These are phyloP conservation scores for Mesembryanthemum crystallinum DNA, from an alignment of 148 eudicot genomes.

Conservation along the genomic window DNA sequence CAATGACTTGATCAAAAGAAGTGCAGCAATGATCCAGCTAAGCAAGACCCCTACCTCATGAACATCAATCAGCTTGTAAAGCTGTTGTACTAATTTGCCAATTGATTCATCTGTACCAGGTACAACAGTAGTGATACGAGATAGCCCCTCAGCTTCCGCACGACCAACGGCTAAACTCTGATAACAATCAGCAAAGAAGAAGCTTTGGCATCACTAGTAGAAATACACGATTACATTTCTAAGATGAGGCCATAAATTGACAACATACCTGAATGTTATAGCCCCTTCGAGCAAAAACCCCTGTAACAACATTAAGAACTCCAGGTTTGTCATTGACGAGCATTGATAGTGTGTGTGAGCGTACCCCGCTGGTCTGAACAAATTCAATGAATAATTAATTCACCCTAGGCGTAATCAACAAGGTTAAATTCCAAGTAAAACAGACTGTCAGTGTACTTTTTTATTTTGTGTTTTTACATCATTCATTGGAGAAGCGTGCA, in stretches of 20 bases:
- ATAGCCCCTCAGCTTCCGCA: conserved; percentile 42
- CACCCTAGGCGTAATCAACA: not conserved
- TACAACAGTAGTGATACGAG: conserved; percentile 51
- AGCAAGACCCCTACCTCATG: conserved; percentile 58
- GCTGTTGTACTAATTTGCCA: conserved; percentile 46
- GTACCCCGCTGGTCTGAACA: conserved; percentile 41
- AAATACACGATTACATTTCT: not conserved
- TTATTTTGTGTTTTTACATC: not conserved
- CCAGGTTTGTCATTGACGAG: conserved; percentile 49
- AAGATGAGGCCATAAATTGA: not conserved
- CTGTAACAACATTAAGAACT: conserved; percentile 73
- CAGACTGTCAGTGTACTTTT: not conserved
- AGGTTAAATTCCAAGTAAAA: not conserved
- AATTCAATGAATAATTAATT: conserved; percentile 21
- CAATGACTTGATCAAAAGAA: not conserved
- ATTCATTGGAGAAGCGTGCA: no score
- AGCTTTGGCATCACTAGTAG: not conserved
- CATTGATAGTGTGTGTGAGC: conserved; percentile 45
- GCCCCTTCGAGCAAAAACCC: conserved; percentile 83
- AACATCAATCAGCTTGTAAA: conserved; percentile 58
- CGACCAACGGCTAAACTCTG: conserved; percentile 89
- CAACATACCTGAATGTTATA: conserved; percentile 72
- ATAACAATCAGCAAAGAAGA: conserved; percentile 23
- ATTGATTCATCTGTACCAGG: conserved; percentile 50
- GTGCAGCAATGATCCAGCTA: not conserved